A percentile compares a stretch with the other conserved stretches of the same genome.
Conservation (phyloP, 192 early-diverging fungal genomes). For the Coemansia sp. region DNA sequence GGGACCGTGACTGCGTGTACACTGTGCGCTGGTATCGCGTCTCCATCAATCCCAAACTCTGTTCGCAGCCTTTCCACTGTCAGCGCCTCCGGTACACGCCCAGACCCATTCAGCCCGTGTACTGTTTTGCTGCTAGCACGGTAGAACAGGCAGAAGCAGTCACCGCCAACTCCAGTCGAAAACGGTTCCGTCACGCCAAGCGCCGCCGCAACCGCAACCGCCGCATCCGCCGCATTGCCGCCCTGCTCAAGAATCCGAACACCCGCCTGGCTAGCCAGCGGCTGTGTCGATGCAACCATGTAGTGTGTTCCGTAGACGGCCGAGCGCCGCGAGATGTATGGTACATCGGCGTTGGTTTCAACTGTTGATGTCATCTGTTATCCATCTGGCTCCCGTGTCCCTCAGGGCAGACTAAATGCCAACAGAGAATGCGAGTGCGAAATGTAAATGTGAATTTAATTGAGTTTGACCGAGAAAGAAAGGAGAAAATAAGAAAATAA, state of each 20-base stretch:
- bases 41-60: constrained; percentile 21
- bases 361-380: constrained; percentile 34
- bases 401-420: too few species aligned
- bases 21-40: constrained; percentile 42
- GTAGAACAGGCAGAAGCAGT: constrained; percentile 79
- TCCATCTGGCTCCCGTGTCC: not conserved
- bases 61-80: constrained; percentile 54
- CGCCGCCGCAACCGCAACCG: constrained; percentile 67
- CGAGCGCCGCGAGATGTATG: constrained; percentile 53
- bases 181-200: constrained; percentile 71
- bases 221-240: constrained; percentile 80
- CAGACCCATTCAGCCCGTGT: constrained; percentile 63
- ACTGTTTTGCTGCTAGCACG: constrained; percentile 60
- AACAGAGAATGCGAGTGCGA: too few species aligned
- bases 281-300: constrained; percentile 71
- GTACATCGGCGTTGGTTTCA: constrained; percentile 14
- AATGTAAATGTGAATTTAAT: too few species aligned
- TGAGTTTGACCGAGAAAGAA: not conserved
- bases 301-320: constrained; percentile 60
- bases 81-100: constrained; percentile 59
- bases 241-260: constrained; percentile 63
- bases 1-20: constrained; percentile 67
- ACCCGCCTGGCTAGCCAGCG: constrained; percentile 70
- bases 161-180: constrained; percentile 79
- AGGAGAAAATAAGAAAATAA: not conserved